Conservation (phyloP, 371 early-diverging fungal species). For the Funneliformis caledonium region DNA sequence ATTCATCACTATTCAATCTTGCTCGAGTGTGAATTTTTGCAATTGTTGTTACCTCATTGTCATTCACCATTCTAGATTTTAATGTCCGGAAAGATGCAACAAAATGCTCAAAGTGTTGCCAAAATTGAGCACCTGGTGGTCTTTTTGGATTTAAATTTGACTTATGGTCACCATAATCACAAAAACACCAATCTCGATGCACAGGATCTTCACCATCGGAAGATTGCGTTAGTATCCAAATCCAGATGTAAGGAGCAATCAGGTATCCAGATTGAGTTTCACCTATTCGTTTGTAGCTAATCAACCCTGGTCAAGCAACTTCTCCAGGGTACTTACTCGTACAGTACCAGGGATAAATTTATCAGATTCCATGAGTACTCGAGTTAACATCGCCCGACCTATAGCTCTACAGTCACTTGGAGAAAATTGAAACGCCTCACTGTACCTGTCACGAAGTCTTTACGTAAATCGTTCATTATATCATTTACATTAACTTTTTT, state of each 20-base stretch:
- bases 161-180: not conserved
- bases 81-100: conserved; percentile 43
- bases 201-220: conserved; percentile 12
- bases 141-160: conserved; percentile 33
- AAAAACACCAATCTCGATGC: conserved; percentile 39
- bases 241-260: conserved; percentile 42
- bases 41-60: conserved; percentile 40
- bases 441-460: no score
- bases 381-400: conserved; percentile 26
- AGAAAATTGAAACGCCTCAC: conserved; percentile 33
- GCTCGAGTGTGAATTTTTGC: conserved; percentile 43
- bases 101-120: conserved; percentile 47
- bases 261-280: no score
- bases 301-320: conserved; percentile 41
- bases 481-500: not conserved
- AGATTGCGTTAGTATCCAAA: conserved; percentile 42
- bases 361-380: conserved; percentile 31
- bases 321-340: conserved; percentile 33
- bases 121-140: conserved; percentile 44
- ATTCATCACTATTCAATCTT: conserved; percentile 40
- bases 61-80: conserved; percentile 42
- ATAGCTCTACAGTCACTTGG: conserved; percentile 36
- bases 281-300: conserved; percentile 37
- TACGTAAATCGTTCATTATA: conserved; percentile 18
- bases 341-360: conserved; percentile 41